Conservation (phyloP, 208 protist genomes). For the Borovskyia barvae region DNA sequence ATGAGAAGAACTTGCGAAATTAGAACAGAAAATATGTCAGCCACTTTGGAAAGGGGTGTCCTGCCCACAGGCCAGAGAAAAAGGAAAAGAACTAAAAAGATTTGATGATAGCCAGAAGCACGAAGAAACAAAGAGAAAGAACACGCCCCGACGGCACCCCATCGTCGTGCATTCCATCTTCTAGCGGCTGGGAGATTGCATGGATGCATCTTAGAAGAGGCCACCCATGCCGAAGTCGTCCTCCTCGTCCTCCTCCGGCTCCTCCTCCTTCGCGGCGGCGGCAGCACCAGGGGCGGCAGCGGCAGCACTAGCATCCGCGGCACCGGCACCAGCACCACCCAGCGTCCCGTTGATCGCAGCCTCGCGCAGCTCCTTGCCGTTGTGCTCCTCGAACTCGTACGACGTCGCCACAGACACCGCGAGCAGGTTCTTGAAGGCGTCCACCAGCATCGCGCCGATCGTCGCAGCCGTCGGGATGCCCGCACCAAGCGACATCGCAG, state of each 20-base stretch:
- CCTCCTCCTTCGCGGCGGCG: conserved; percentile 51
- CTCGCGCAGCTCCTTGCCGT: conserved; percentile 88
- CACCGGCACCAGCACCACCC: conserved; percentile 72
- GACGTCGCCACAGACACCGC: conserved; percentile 93
- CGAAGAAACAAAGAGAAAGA: neutral
- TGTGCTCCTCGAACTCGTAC: conserved; percentile 89
- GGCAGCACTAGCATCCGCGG: conserved; percentile 40
- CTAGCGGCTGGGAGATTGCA: too few relatives aligned
- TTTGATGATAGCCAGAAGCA: neutral
- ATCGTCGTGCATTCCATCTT: too few relatives aligned
- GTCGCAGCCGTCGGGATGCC: conserved; percentile 94
- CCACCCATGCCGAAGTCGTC: conserved; percentile 84
- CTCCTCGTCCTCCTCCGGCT: conserved; percentile 76
- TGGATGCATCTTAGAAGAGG: conserved; percentile 60
- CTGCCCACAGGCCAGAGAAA: neutral
- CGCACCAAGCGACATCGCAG: conserved; percentile 94
- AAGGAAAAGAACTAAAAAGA: conserved; percentile 1
- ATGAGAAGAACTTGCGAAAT: neutral
- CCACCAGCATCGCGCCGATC: conserved; percentile 94
- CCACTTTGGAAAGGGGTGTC: neutral
- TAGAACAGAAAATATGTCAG: neutral
- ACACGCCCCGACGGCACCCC: too few relatives aligned
- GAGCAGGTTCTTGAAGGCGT: conserved; percentile 98
- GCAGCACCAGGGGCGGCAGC: conserved; percentile 38
- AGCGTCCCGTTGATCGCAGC: conserved; percentile 83